Evolutionary conservation across 345 rosid genomes (phyloP).

Genomic region (Dipteronia sinensis): DNA sequence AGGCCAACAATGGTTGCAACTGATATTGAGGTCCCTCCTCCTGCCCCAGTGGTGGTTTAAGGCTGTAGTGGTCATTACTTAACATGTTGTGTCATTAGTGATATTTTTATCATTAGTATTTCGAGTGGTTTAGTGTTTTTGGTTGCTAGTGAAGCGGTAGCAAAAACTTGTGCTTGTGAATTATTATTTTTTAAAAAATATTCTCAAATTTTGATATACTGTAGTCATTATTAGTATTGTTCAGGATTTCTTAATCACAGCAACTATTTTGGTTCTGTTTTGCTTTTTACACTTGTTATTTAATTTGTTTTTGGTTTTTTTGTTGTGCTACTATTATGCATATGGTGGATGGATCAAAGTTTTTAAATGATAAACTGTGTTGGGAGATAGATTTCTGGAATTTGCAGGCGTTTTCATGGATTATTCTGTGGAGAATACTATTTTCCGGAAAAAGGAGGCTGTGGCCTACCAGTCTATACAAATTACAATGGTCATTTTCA

Average conservation of each 20-base stretch:
- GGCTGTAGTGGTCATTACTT: neutral
- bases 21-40: slow-evolving; percentile 33
- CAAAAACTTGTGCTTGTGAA: neutral
- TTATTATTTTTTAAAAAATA: neutral
- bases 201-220: slow-evolving; percentile 10
- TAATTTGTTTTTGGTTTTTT: neutral
- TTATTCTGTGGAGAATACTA: too few relatives aligned
- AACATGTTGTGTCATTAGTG: neutral
- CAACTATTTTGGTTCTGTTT: neutral
- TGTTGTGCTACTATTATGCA: neutral
- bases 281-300: neutral
- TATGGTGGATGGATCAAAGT: neutral
- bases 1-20: slow-evolving; percentile 25
- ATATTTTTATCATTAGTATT: slow-evolving; percentile 5
- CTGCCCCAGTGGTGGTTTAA: slow-evolving; percentile 34
- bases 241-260: slow-evolving; percentile 5
- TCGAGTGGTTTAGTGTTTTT: slow-evolving; percentile 2
- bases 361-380: too few relatives aligned
- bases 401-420: too few relatives aligned
- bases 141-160: neutral
- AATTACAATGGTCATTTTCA: too few relatives aligned
- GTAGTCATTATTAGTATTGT: slow-evolving; percentile 11
- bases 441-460: too few relatives aligned
- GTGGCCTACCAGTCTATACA: too few relatives aligned
- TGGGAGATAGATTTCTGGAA: neutral